Conservation (phyloP, 2,329 filamentous ascomycete species). For the Venturia carpophila region DNA sequence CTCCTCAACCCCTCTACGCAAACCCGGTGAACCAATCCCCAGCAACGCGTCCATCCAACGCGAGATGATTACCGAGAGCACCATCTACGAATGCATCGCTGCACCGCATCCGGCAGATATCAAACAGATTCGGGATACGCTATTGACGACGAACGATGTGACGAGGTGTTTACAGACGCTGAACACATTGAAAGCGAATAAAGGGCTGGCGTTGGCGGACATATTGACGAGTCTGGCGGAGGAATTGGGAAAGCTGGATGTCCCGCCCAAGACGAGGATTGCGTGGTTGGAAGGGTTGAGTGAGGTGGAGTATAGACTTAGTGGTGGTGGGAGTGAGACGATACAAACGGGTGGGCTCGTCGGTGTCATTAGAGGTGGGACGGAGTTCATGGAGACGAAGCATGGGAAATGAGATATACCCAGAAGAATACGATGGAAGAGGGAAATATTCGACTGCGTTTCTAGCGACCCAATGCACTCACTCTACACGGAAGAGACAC, state of each 20-base stretch:
- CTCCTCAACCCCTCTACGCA: slow-evolving; percentile 59
- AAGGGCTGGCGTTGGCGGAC: slow-evolving; percentile 85
- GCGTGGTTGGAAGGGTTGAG: slow-evolving; percentile 86
- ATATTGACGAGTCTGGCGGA: slow-evolving; percentile 83
- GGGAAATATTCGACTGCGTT: not conserved
- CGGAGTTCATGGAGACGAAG: slow-evolving; percentile 51
- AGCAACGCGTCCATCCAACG: slow-evolving; percentile 56
- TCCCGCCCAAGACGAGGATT: slow-evolving; percentile 78
- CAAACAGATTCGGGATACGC: slow-evolving; percentile 70
- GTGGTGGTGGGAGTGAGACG: slow-evolving; percentile 75
- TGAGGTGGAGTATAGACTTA: slow-evolving; percentile 84
- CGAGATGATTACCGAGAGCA: slow-evolving; percentile 82
- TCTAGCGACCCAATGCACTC: not conserved
- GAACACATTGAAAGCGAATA: slow-evolving; percentile 74
- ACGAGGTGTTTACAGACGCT: slow-evolving; percentile 82
- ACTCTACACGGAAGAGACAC: too few relatives aligned
- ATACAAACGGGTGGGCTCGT: slow-evolving; percentile 92
- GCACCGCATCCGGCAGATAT: slow-evolving; percentile 89
- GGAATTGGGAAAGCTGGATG: slow-evolving; percentile 73
- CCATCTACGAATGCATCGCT: slow-evolving; percentile 95
- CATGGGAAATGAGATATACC: not conserved
- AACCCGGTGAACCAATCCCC: slow-evolving; percentile 39
- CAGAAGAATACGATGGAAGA: too few relatives aligned
- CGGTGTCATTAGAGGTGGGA: slow-evolving; percentile 78
- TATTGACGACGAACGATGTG: slow-evolving; percentile 79